Evolutionary conservation across 148 eudicot genomes (phyloP).

Genomic region (Silene conica): DNA sequence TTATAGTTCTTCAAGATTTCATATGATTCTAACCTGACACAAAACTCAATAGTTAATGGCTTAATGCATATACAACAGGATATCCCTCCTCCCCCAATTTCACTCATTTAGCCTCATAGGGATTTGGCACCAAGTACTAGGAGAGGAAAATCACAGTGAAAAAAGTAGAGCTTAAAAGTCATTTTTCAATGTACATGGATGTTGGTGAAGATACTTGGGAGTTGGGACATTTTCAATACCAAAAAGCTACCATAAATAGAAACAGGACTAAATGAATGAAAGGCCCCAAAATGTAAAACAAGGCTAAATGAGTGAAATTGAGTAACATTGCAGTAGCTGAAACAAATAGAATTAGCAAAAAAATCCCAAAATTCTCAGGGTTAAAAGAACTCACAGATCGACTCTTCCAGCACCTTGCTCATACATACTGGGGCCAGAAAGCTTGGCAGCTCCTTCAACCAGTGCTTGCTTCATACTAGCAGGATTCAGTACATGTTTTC

Average conservation of each 20-base stretch:
- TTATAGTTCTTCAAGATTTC: constrained; percentile 75
- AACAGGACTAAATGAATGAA: neutral
- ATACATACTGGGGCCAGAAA: constrained; percentile 92
- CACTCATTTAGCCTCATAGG: too few species aligned
- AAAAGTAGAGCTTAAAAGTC: neutral
- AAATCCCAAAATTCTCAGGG: neutral
- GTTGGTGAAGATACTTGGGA: neutral
- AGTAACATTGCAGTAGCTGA: neutral
- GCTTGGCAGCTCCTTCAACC: constrained; percentile 97
- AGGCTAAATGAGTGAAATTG: neutral
- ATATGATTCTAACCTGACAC: constrained; percentile 85
- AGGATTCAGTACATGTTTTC: constrained; percentile 77
- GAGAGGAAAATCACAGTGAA: neutral
- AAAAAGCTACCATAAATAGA: neutral
- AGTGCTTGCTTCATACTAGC: constrained; percentile 99
- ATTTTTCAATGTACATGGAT: neutral
- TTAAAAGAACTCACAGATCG: constrained; percentile 68
- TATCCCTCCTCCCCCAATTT: neutral
- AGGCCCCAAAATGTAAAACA: neutral
- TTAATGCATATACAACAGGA: constrained; percentile 1
- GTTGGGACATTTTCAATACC: neutral
- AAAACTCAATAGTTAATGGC: constrained; percentile 12
- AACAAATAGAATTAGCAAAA: constrained; percentile 1
- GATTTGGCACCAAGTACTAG: neutral
- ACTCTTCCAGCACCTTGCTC: constrained; percentile 99